Evolutionary conservation across 192 early-diverging fungal species (phyloP).

Genomic region (Diversispora eburnea): DNA sequence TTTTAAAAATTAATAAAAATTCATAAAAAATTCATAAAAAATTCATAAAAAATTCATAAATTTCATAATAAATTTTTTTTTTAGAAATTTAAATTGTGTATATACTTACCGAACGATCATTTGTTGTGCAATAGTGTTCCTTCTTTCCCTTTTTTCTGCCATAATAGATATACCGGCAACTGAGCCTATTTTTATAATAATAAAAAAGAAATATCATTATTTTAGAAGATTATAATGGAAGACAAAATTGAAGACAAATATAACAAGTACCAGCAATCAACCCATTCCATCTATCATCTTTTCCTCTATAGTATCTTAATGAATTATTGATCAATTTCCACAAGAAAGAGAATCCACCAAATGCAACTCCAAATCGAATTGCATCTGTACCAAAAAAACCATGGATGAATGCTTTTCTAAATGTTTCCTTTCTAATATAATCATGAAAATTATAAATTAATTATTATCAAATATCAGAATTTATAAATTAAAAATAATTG

Average conservation of each 20-base stretch:
- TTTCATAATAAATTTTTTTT: too few species aligned
- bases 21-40: conserved; percentile 2
- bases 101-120: conserved; percentile 51
- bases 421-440: conserved; percentile 1
- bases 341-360: conserved; percentile 71
- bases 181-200: conserved; percentile 31
- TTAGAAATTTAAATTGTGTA: background rate
- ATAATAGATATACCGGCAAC: conserved; percentile 52
- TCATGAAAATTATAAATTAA: too few species aligned
- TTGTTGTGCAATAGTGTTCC: conserved; percentile 54
- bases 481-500: background rate
- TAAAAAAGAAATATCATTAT: background rate
- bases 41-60: conserved; percentile 5
- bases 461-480: background rate
- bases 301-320: conserved; percentile 46
- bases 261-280: conserved; percentile 43
- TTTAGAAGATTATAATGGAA: background rate
- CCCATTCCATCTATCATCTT: conserved; percentile 55
- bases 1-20: conserved; percentile 7
- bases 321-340: conserved; percentile 73
- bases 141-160: conserved; percentile 53
- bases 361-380: conserved; percentile 67
- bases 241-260: background rate
- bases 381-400: conserved; percentile 58
- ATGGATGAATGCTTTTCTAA: conserved; percentile 10